Evolutionary conservation across 2,329 filamentous ascomycete species (phyloP).

Genomic region (Botrytis deweyae): DNA sequence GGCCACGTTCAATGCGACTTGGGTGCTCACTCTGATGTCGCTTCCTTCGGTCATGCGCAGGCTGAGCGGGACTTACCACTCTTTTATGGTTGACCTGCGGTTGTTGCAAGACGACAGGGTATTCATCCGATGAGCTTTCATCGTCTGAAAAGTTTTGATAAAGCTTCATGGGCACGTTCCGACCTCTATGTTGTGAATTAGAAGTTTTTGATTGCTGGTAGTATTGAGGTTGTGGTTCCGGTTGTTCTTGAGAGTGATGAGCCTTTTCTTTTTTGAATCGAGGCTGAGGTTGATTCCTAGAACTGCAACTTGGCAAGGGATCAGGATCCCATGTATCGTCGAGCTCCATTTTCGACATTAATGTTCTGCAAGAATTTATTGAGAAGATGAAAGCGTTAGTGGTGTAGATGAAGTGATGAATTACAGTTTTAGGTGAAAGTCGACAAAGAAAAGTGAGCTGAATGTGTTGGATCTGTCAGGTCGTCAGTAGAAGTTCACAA

Average conservation of each 20-base stretch:
- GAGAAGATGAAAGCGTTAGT: neutral
- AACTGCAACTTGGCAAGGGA: conserved; percentile 7
- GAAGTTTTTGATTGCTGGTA: neutral
- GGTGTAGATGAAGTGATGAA: neutral
- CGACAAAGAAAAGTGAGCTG: neutral
- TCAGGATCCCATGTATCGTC: conserved; percentile 10
- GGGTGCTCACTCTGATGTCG: conserved; percentile 17
- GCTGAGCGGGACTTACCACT: neutral
- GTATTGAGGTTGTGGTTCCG: neutral
- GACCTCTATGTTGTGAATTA: neutral
- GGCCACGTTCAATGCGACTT: neutral
- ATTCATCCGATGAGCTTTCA: neutral
- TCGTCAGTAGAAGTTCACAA: no score
- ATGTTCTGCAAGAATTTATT: neutral
- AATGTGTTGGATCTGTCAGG: neutral
- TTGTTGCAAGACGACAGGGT: neutral
- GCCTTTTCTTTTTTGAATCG: neutral
- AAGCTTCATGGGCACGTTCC: neutral
- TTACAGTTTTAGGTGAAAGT: neutral
- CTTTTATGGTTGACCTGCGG: conserved; percentile 3
- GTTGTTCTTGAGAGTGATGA: neutral
- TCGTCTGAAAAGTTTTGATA: neutral
- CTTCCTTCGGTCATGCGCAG: neutral
- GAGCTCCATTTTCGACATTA: neutral
- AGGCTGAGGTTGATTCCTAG: neutral